Evolutionary conservation across 441 rosid species (phyloP), one percentile per base, ranked within the genome.

Genomic region (Adansonia madagascariensis): DNA sequence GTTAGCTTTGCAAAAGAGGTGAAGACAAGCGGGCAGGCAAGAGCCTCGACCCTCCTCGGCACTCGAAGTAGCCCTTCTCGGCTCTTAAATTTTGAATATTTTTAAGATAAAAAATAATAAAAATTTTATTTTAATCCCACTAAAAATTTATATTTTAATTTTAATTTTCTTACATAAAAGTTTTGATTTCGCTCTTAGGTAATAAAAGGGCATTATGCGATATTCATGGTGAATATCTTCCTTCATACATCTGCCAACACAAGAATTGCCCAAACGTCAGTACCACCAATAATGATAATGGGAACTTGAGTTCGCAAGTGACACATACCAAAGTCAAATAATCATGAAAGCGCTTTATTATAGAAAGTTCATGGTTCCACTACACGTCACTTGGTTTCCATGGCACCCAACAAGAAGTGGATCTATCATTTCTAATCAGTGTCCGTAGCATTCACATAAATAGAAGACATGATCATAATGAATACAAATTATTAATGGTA

Each of bases 231-330:
- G 31, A 35, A 27, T 60, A 35, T 85, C 89, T 71, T 80, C 81
- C 81, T 79, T 88, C 82, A 81, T 88, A 74, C 4, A 86, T 80
- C 91, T 87, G 87, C 71, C 65, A 78, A 71, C 6, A 78, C 59
- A 41, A 55, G 74, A 39, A 43, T 24, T 44, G 77, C 55, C 56
- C 3, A 63, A 20, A 53, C 10, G 49, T 75, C 49, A 61, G 61
- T 75, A 41, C 24, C 59, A 69, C 59, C 22, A 59, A 68, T 18
- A 41, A 39, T 11, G 39, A 72, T 18, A 39, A 55, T 52, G 11
- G 27, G 63, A 53, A 66, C 65, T 67, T n/a, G 15, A 74, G 62
- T 79, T 57, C 17, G 27, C 46, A 46, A 78, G n/a, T 73, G 10
- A 56, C 27, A 11, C 18, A 12, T 27, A 39, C 20, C 47, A 7